phyloP scores from a whole-genome alignment of 148 eudicot species.

The Dysphania ambrosioides region DNA sequence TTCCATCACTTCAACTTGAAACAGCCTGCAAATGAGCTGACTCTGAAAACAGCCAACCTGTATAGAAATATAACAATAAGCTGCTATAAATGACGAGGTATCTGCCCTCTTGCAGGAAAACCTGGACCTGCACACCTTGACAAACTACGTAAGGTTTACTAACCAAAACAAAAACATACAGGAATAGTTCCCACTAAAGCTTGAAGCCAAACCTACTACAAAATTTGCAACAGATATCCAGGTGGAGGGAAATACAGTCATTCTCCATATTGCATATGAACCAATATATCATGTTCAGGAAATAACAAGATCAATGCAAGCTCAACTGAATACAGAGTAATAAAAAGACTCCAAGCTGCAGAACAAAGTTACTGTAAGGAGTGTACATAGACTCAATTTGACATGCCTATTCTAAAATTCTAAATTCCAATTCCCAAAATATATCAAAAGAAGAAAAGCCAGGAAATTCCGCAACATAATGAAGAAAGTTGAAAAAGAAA shows the following conservation, averaged over 20 bases:
- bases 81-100: constrained; percentile 49
- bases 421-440: background rate
- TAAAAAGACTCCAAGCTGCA: no score
- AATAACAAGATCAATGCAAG: constrained; percentile 1
- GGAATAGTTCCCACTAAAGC: background rate
- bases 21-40: constrained; percentile 45
- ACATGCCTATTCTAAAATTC: no score
- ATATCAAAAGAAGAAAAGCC: background rate
- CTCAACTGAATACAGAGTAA: background rate
- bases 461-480: background rate
- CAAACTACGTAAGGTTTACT: constrained; percentile 39
- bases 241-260: background rate
- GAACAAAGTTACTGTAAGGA: no score
- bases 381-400: no score
- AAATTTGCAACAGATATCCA: background rate
- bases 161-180: constrained; percentile 8
- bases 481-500: no score
- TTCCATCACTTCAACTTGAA: constrained; percentile 16
- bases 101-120: constrained; percentile 58
- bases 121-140: constrained; percentile 88
- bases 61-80: constrained; percentile 69
- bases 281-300: background rate
- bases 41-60: constrained; percentile 63
- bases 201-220: background rate
- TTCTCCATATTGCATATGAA: background rate